Evolutionary conservation across 2,329 filamentous ascomycete genomes (phyloP), one percentile per base, ranked within the genome.

Genomic region (Balansia obtecta): DNA sequence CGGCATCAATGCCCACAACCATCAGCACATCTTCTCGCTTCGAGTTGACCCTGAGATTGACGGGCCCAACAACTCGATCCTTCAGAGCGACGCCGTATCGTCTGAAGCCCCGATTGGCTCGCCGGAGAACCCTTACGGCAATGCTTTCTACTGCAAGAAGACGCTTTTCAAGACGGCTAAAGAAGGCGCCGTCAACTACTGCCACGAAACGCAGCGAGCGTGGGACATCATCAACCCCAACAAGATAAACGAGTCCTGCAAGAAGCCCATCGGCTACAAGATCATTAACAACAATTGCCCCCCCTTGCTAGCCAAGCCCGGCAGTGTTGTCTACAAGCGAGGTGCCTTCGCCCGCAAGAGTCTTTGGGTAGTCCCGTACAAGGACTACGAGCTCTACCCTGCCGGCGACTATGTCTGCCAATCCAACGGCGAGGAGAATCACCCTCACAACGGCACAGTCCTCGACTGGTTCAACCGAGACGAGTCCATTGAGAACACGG

Each of bases 51-150:
- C 82, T 0, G 77, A 80, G 45, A 68, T 85, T 44, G 80, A 85
- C 59, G 80, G 80, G 0, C 69, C 76, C 54, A 66, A 68, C 20
- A 85, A 85, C 63, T 76, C 77, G 0, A 69, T 89, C 52, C 82
- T 86, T 69, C 78, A 86, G 64, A 83, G 84, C 43, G 85, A 89
- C 58, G 83, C 84, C 3, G 70, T 73, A 1, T 72, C 68, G 10
- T 80, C 79, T 0, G 70, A 78, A 0, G 83, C 77, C 10, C 76
- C 79, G 41, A 75, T 85, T 0, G 84, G 85, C 11, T 83, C 78
- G 46, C 67, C 70, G 9, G 82, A 86, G 63, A 88, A 89, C 65
- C 79, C 74, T 50, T 83, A 86, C 63, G 85, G 85, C 54, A 88
- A 88, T 60, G 85, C 82, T 6, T 88, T 88, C 65, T 87, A 60